phyloP scores from a whole-genome alignment of 192 early-diverging fungal species.

The Backusella psychrophila region DNA sequence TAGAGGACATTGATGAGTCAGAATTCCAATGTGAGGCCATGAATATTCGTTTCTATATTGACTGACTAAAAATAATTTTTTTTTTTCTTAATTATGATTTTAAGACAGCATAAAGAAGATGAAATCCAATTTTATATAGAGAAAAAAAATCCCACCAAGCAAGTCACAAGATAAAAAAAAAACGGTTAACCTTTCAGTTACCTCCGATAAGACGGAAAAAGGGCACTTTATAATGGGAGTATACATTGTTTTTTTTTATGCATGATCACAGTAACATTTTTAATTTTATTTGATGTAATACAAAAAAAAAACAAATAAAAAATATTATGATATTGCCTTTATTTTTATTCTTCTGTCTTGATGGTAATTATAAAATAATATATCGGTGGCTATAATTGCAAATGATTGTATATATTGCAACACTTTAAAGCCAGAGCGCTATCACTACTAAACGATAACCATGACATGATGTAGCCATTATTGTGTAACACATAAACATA shows the following conservation, averaged over 20 bases:
- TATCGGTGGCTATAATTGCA: no score
- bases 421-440: not conserved
- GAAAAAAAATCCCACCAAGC: not conserved
- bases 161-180: not conserved
- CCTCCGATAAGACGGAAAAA: not conserved
- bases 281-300: not conserved
- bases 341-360: no score
- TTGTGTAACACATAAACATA: not conserved
- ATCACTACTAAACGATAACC: not conserved
- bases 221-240: no score
- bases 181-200: not conserved
- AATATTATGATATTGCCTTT: no score
- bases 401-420: no score
- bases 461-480: not conserved
- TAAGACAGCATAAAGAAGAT: not conserved
- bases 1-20: not conserved
- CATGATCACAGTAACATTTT: not conserved
- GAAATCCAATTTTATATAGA: not conserved
- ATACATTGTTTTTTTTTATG: not conserved
- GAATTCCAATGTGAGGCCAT: not conserved
- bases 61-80: no score
- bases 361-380: no score
- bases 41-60: not conserved
- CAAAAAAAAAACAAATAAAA: not conserved
- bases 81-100: no score